phyloP scores from a whole-genome alignment of 495 filamentous ascomycete species.

The Zalerion maritima region DNA sequence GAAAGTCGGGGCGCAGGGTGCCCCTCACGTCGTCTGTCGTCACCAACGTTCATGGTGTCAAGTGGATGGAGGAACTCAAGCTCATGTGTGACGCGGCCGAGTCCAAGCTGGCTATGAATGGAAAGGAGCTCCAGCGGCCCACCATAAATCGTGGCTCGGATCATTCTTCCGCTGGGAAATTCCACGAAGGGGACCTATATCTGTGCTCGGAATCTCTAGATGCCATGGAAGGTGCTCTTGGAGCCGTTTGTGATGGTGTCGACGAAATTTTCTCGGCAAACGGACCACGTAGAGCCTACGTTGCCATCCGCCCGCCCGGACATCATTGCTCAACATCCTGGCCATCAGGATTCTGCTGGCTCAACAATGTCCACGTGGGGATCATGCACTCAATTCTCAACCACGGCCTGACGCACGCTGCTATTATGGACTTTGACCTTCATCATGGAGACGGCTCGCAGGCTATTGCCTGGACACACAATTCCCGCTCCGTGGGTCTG shows the following conservation, averaged over 20 bases:
- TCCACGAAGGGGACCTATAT: constrained; percentile 82
- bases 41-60: constrained; percentile 66
- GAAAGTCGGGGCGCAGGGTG: constrained; percentile 52
- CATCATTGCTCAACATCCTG: constrained; percentile 83
- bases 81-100: constrained; percentile 69
- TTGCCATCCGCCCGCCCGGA: constrained; percentile 68
- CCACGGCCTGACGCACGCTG: constrained; percentile 81
- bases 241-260: constrained; percentile 80
- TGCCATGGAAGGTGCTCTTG: constrained; percentile 78
- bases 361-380: constrained; percentile 96
- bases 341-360: constrained; percentile 94
- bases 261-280: constrained; percentile 59
- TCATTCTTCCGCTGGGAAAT: constrained; percentile 28
- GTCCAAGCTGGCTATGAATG: constrained; percentile 50
- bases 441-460: constrained; percentile 96
- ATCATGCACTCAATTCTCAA: constrained; percentile 74
- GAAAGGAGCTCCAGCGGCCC: constrained; percentile 61
- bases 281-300: constrained; percentile 60
- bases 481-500: constrained; percentile 40
- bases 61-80: constrained; percentile 87
- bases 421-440: constrained; percentile 92
- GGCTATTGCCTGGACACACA: constrained; percentile 78
- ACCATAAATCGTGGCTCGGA: constrained; percentile 31
- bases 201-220: constrained; percentile 70
- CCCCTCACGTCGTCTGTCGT: constrained; percentile 53